phyloP scores from a whole-genome alignment of 345 rosid species.

The Chamaenerion angustifolium region DNA sequence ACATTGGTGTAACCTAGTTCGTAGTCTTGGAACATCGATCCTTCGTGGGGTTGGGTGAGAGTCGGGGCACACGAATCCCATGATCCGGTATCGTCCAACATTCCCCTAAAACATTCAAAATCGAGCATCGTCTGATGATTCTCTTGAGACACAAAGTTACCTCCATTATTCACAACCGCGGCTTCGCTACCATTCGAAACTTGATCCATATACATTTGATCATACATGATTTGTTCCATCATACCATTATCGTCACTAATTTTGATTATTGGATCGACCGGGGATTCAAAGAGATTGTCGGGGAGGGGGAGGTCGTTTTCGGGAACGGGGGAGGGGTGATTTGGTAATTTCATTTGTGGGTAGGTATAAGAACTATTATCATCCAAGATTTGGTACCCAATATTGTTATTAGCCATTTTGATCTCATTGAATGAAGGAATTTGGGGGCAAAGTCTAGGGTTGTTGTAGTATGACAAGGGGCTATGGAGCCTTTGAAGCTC shows the following conservation, averaged over 20 bases:
- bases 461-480: slow-evolving; percentile 40
- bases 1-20: background rate
- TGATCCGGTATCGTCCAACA: slow-evolving; percentile 3
- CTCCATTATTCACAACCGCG: slow-evolving; percentile 11
- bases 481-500: slow-evolving; percentile 67
- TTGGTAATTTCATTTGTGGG: slow-evolving; percentile 8
- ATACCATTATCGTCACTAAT: background rate
- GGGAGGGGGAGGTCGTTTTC: background rate
- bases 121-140: slow-evolving; percentile 23
- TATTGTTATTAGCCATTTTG: slow-evolving; percentile 16
- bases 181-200: background rate
- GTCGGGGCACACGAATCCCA: slow-evolving; percentile 1
- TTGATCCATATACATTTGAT: background rate
- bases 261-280: background rate
- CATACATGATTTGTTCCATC: background rate
- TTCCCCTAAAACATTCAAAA: slow-evolving; percentile 37
- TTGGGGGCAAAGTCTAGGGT: slow-evolving; percentile 66
- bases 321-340: background rate
- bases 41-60: background rate
- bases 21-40: slow-evolving; percentile 1
- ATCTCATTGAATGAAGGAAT: slow-evolving; percentile 38
- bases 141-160: slow-evolving; percentile 17
- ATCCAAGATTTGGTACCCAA: slow-evolving; percentile 25
- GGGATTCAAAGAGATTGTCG: background rate
- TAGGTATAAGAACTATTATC: background rate